phyloP scores from a whole-genome alignment of 1,139 yeast genomes.

The Taphrina confusa region DNA sequence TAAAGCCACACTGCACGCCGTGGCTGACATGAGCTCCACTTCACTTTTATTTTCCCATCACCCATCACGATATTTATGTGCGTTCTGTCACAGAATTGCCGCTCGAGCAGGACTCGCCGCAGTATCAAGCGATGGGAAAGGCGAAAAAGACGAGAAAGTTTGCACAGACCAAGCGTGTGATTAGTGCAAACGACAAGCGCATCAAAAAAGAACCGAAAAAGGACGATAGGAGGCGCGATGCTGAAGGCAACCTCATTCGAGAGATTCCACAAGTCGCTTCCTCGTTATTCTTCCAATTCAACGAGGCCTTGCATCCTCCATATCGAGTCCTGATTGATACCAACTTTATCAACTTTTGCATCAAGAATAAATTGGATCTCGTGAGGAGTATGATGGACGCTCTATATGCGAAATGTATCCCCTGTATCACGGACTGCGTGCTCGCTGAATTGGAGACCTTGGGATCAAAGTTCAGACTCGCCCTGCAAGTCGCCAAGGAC shows the following conservation, averaged over 20 bases:
- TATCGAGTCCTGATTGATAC: constrained; percentile 95
- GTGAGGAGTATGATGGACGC: constrained; percentile 97
- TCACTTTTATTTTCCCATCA: too few species aligned
- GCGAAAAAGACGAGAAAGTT: constrained; percentile 96
- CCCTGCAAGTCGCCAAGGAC: constrained; percentile 81
- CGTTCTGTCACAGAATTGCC: too few species aligned
- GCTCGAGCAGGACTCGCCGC: too few species aligned
- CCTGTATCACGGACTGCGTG: constrained; percentile 94
- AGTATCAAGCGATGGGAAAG: constrained; percentile 87
- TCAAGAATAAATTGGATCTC: constrained; percentile 89
- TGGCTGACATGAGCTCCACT: too few species aligned
- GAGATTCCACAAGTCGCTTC: constrained; percentile 95
- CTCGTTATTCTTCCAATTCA: constrained; percentile 90
- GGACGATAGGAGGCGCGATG: constrained; percentile 46
- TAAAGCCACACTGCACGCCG: too few species aligned
- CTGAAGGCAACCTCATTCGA: constrained; percentile 57
- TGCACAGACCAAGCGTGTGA: constrained; percentile 81
- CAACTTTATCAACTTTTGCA: constrained; percentile 91
- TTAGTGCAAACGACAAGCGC: constrained; percentile 71
- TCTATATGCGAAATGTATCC: constrained; percentile 89
- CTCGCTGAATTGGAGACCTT: constrained; percentile 95
- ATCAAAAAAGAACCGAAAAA: constrained; percentile 52
- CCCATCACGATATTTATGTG: too few species aligned
- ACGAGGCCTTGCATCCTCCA: constrained; percentile 92
- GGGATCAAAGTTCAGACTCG: constrained; percentile 92